A percentile compares a stretch with the other conserved stretches of the same genome.
Evolutionary conservation across 495 filamentous ascomycete species (phyloP).

Genomic region (Bombardia bombarda): DNA sequence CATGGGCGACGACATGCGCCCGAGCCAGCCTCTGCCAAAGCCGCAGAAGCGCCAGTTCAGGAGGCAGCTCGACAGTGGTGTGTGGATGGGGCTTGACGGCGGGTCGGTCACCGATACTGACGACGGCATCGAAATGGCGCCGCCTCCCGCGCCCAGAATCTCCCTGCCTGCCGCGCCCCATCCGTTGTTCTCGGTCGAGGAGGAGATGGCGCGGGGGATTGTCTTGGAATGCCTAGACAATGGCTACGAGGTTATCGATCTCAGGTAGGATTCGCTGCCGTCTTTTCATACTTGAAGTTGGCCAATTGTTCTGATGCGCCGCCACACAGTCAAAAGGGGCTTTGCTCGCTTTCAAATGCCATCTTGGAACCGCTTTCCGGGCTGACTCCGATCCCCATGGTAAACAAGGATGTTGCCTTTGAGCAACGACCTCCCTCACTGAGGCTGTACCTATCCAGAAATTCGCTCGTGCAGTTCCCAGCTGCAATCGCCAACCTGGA

Average conservation of each 20-base stretch:
- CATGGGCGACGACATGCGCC: constrained; percentile 20
- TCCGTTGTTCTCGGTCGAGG: constrained; percentile 12
- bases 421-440: constrained; percentile 42
- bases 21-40: constrained; percentile 26
- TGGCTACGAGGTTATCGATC: constrained; percentile 53
- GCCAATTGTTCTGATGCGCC: background rate
- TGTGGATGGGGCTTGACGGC: constrained; percentile 62
- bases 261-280: constrained; percentile 45
- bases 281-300: background rate
- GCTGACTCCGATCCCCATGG: constrained; percentile 44
- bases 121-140: constrained; percentile 23
- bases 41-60: constrained; percentile 47
- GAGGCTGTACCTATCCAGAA: constrained; percentile 56
- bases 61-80: constrained; percentile 68
- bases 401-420: constrained; percentile 30
- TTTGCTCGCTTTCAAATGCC: constrained; percentile 33
- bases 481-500: constrained; percentile 45
- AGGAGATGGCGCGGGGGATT: constrained; percentile 22
- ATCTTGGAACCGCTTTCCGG: constrained; percentile 50
- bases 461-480: constrained; percentile 46
- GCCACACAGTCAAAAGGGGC: constrained; percentile 14
- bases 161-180: background rate
- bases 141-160: constrained; percentile 8
- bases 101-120: constrained; percentile 34
- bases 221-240: constrained; percentile 53